Conservation (phyloP, 2,329 filamentous ascomycete genomes). For the Fusarium cicatricum region DNA sequence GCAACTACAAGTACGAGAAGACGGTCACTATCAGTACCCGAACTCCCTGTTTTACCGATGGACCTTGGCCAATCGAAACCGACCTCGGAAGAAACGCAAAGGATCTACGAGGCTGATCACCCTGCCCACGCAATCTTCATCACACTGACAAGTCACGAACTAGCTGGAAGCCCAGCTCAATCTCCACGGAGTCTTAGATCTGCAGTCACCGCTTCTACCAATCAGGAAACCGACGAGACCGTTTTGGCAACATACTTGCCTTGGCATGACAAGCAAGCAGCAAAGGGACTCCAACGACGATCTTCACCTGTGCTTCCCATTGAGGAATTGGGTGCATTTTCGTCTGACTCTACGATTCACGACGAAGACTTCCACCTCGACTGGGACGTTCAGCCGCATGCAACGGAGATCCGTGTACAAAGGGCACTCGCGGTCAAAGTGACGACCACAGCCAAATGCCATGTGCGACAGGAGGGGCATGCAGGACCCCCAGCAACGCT, state of each 20-base stretch:
- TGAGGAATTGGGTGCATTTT: slow-evolving; percentile 43
- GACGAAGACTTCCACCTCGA: slow-evolving; percentile 55
- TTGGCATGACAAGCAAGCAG: slow-evolving; percentile 8
- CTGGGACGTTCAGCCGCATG: slow-evolving; percentile 61
- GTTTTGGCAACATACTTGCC: slow-evolving; percentile 5
- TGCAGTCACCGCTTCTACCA: background rate
- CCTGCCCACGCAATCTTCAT: background rate
- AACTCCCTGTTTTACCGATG: slow-evolving; percentile 32
- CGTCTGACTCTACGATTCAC: slow-evolving; percentile 46
- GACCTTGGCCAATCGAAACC: slow-evolving; percentile 1
- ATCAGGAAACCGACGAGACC: slow-evolving; percentile 1
- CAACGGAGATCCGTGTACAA: slow-evolving; percentile 54
- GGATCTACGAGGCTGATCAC: slow-evolving; percentile 5
- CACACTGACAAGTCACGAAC: slow-evolving; percentile 11
- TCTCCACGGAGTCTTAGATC: slow-evolving; percentile 9
- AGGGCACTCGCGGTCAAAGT: slow-evolving; percentile 50
- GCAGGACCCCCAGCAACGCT: slow-evolving; percentile 17
- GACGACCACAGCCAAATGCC: slow-evolving; percentile 13
- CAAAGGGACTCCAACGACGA: slow-evolving; percentile 44
- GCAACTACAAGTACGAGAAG: slow-evolving; percentile 32
- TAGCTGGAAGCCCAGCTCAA: slow-evolving; percentile 9
- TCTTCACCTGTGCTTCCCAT: slow-evolving; percentile 61
- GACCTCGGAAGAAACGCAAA: slow-evolving; percentile 4
- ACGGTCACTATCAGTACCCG: slow-evolving; percentile 40
- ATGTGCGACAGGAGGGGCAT: too few species aligned